A percentile compares a stretch with the other conserved stretches of the same genome.
Conservation (phyloP, 805 yeast genomes). For the Saccharomycopsis sp. region DNA sequence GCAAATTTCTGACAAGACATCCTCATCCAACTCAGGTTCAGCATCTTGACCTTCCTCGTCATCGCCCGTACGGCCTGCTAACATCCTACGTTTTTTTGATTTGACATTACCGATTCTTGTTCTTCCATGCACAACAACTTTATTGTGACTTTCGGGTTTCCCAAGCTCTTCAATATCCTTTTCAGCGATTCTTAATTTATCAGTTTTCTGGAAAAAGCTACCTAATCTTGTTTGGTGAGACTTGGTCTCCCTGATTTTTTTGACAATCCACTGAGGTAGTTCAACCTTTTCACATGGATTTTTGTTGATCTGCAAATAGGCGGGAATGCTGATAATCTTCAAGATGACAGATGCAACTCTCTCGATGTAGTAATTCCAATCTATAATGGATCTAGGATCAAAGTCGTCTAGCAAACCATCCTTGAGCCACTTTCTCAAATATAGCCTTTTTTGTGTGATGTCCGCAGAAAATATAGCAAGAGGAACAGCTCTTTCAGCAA, state of each 20-base stretch:
- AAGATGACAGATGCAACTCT: constrained; percentile 89
- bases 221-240: constrained; percentile 66
- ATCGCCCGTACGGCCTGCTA: constrained; percentile 36
- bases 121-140: constrained; percentile 26
- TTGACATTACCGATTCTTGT: constrained; percentile 33
- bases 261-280: constrained; percentile 90
- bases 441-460: constrained; percentile 56
- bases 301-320: constrained; percentile 78
- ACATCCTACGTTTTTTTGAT: constrained; percentile 29
- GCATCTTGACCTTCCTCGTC: constrained; percentile 27
- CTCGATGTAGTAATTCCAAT: constrained; percentile 90
- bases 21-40: constrained; percentile 33
- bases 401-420: constrained; percentile 71
- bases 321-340: constrained; percentile 94
- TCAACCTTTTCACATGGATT: constrained; percentile 94
- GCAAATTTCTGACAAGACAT: constrained; percentile 43
- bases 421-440: constrained; percentile 77
- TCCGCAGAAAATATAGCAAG: constrained; percentile 93
- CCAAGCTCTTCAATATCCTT: constrained; percentile 77
- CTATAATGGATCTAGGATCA: constrained; percentile 84
- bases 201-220: constrained; percentile 45
- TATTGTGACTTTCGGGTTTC: constrained; percentile 25
- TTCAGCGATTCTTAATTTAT: constrained; percentile 32
- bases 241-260: constrained; percentile 49
- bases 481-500: constrained; percentile 94